These are phyloP conservation scores for Phytophthora rubi DNA, from an alignment of 352 stramenopile genomes.

Conservation along the genomic window DNA sequence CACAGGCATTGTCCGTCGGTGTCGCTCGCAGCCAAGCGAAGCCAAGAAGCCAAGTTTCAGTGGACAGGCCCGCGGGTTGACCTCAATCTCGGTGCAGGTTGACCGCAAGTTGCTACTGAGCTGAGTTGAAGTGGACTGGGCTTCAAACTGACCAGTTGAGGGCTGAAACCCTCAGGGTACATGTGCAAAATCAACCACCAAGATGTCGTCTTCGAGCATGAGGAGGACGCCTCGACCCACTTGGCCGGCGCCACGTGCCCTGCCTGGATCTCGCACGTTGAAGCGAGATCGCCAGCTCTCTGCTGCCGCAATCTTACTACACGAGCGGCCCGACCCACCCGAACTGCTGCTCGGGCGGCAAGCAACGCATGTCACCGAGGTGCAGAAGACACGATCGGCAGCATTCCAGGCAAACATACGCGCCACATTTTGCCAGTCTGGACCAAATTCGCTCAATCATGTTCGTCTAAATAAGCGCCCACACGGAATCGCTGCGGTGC, in stretches of 20 bases:
- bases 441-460: slow-evolving; percentile 12
- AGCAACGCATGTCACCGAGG: slow-evolving; percentile 4
- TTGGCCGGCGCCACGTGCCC: slow-evolving; percentile 2
- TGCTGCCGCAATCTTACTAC: not conserved
- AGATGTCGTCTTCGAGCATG: not conserved
- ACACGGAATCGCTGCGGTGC: slow-evolving; percentile 12
- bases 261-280: slow-evolving; percentile 12
- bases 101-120: slow-evolving; percentile 12
- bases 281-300: slow-evolving; percentile 1
- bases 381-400: slow-evolving; percentile 11
- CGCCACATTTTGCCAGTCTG: not conserved
- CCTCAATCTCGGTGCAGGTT: slow-evolving; percentile 1
- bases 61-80: slow-evolving; percentile 14
- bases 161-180: not conserved
- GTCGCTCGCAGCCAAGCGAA: not conserved
- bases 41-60: not conserved
- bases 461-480: not conserved
- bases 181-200: not conserved
- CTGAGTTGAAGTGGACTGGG: slow-evolving; percentile 9
- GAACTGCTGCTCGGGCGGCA: slow-evolving; percentile 26
- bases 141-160: not conserved
- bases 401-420: slow-evolving; percentile 29
- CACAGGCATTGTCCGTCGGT: slow-evolving; percentile 8
- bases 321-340: slow-evolving; percentile 1
- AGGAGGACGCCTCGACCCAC: not conserved